Evolutionary conservation across 2,329 filamentous ascomycete species (phyloP).

Genomic region (Gaeumannomyces tritici): DNA sequence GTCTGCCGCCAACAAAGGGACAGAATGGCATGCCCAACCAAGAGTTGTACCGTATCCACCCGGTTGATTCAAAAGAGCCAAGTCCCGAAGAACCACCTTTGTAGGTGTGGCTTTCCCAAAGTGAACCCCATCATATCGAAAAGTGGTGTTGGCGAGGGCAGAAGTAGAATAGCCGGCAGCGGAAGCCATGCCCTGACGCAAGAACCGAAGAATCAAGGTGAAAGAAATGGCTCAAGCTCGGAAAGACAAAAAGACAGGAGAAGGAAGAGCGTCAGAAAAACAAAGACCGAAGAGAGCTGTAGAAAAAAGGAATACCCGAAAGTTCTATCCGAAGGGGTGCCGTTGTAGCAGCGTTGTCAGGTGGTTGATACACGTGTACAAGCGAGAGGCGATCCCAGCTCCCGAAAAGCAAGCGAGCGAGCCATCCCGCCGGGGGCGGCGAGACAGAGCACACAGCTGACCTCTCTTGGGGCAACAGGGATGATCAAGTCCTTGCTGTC

Average conservation of each 20-base stretch:
- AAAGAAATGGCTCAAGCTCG: neutral
- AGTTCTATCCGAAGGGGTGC: neutral
- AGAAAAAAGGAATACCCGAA: neutral
- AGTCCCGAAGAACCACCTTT: neutral
- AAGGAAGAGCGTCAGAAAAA: neutral
- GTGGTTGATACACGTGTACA: constrained; percentile 1
- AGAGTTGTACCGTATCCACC: neutral
- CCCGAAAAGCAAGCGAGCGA: neutral
- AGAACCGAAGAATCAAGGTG: neutral
- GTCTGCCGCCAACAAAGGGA: neutral
- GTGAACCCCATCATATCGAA: neutral
- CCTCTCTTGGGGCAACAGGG: neutral
- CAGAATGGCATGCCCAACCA: neutral
- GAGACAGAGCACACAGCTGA: neutral
- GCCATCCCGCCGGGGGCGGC: neutral
- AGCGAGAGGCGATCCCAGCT: neutral
- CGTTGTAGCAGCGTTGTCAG: constrained; percentile 1
- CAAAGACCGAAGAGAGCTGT: neutral
- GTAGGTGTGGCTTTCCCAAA: neutral
- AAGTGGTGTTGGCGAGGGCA: neutral
- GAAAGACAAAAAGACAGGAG: neutral
- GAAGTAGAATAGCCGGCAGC: neutral
- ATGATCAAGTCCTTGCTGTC: neutral
- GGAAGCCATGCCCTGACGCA: too few relatives aligned
- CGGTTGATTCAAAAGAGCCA: neutral